Evolutionary conservation across 208 protist species (phyloP), one percentile per base, ranked within the genome.

Genomic region (Crithidia brevicula): DNA sequence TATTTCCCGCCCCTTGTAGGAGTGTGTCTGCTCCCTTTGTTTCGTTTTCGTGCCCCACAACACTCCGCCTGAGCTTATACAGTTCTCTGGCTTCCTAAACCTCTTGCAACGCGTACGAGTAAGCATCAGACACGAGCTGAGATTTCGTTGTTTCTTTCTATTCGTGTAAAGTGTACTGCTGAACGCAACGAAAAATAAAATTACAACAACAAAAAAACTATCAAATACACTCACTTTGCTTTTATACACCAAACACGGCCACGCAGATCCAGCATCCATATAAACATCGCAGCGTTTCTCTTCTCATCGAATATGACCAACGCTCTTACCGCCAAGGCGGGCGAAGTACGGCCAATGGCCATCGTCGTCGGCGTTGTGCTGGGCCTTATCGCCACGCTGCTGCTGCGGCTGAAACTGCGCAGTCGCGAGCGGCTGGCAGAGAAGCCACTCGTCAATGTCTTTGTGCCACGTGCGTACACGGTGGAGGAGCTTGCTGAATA

Each of bases 381-480:
- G 8, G 70, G 59, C 49, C 20, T 75, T 27, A 9, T 80, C 18
- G 31, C 78, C 4, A 34, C 75, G 5, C 5, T 79, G 36, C 33
- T 77, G 27, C 31, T 73, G 23, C 60, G 52, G 1, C 52, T 84
- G 28, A 42, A 82, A 43, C 10, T 85, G 18, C 75, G 78, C 30
- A 75, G 42, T 13, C 72, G 76, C 15, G 69, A 88, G 72, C 71
- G 58, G 31, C 75, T 91, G 22, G 47, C 64, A 2, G 85, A 93
- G 66, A 56, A 78, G 40, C 85, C 85, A 16, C 62, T 45, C 11
- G 51, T 27, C 3, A 62, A 76, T 36, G 38, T 77, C 27, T 89
- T 91, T 46, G 43, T 93, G 15, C 90, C 90, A 15, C 90, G 90
- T 45, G 85, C 73, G 18, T 96, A 91, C 74, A 96, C 87, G 10